These are phyloP conservation scores for Dendryphion nanum DNA, from an alignment of 2,329 filamentous ascomycete species.

Conservation along the genomic window DNA sequence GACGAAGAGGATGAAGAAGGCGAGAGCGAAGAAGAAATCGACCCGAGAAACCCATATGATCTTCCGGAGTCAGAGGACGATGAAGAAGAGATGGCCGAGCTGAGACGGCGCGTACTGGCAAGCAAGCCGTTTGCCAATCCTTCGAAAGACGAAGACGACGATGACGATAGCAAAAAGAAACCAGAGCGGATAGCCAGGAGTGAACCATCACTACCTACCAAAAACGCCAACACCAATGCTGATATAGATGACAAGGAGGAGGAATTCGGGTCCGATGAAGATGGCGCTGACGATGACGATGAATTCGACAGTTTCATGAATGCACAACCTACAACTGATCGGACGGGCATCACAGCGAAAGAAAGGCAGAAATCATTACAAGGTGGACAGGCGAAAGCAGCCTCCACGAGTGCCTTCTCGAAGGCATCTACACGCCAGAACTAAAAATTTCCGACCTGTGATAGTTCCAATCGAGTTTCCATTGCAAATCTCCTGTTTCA, in stretches of 20 bases:
- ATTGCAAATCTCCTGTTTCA: neutral
- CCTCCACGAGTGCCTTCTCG: conserved; percentile 31
- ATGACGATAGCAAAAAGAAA: conserved; percentile 49
- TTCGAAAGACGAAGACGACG: conserved; percentile 22
- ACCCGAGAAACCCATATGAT: conserved; percentile 66
- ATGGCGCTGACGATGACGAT: conserved; percentile 60
- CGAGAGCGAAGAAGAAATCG: conserved; percentile 43
- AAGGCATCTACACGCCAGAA: conserved; percentile 39
- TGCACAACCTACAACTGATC: conserved; percentile 84
- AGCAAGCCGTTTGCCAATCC: conserved; percentile 82
- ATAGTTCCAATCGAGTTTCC: too few relatives aligned
- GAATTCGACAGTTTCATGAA: conserved; percentile 93
- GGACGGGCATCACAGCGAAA: conserved; percentile 68
- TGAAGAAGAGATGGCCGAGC: conserved; percentile 89
- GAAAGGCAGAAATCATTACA: conserved; percentile 52
- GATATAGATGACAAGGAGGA: conserved; percentile 43
- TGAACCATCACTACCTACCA: conserved; percentile 34
- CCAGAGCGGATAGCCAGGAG: conserved; percentile 64
- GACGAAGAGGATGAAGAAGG: conserved; percentile 49
- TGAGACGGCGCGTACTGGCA: conserved; percentile 82
- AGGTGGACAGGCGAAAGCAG: conserved; percentile 37
- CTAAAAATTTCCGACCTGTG: conserved; percentile 54
- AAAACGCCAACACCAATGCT: neutral
- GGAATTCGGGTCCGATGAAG: conserved; percentile 57
- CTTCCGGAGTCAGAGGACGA: conserved; percentile 74